Base-by-base conservation (phyloP, 345 rosid genomes). In the Aurinia saxatilis region DNA sequence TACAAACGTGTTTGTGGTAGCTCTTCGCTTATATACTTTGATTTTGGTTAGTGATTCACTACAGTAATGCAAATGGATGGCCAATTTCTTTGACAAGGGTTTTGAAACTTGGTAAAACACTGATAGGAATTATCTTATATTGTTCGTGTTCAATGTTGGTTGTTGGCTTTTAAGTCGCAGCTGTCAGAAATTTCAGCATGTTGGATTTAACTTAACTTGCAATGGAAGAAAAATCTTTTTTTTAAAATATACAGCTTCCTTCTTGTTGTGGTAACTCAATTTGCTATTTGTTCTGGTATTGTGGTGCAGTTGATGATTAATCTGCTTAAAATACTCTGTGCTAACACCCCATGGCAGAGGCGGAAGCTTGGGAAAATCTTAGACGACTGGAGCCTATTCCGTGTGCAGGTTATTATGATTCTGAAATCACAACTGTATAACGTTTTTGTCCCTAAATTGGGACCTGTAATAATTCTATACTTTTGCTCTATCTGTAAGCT, bases 271-370 rank as follows among this genome's bases (percentile, higher is more conserved):
- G 55, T 42, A 41, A 10, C 51, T 65, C 58, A 16, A 23, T 63
- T 70, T 80, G 40, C 77, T 63, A 8, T 51, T 3, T 63, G 16
- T 62, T 71, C 38, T 60, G 39, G 34, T 74, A 71, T 60, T 68
- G 48, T 2, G 56, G 46, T 83, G 97, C 95, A 95, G 97, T 68
- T 95, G 50, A 83, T 90, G 68, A 77, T 82, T 68, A 95, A 90
- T 78, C 80, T 90, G 75, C 90, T 95, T 66, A 90, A 81, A 79
- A 84, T 95, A 72, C 83, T 95, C 48, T 84, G 96, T 71, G 85
- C 99, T 63, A 95, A 95, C 81, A 71, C 86, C 79, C 87, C 97
- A 33, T 95, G 99, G 99, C 97, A 95, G 79, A 90, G 99, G 79
- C 92, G 99, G 55, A 90, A 90, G 75, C 96, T 95, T 50, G 99